Base-by-base conservation (phyloP, 2,329 filamentous ascomycete genomes). In the Cordyceps pruinosa region DNA sequence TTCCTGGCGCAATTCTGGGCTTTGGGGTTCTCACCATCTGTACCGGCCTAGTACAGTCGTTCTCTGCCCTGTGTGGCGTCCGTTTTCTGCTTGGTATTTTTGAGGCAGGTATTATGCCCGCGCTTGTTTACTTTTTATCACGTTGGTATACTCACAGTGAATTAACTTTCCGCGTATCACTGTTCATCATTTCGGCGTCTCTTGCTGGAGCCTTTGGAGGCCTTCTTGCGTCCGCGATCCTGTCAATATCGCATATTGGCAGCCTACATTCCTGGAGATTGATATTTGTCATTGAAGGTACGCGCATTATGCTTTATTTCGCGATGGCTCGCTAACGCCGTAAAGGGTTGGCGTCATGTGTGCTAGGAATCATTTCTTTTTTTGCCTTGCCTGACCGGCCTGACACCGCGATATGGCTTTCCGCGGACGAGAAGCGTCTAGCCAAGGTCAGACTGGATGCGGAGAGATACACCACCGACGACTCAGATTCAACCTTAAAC, bases 281-380 rank as follows among this genome's bases (percentile, higher is more conserved):
- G 84, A 87, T 89, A 52, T 89, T 89, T 56, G 79, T 77, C 4
- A 82, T 89, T n/a, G 86, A 89, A 66, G 86, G 57, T 55, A 35
- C n/a, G 44, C 25, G 6, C 10, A 46, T 19, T 26, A 9, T 5
- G 4, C n/a, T 32, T 17, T 4, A 3, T 10, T 2, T 23, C 10
- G 5, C 13, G 4, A 6, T 34, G 30, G 2, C 12, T n/a, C 17
- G 10, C 56, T 58, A n/a, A 58, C 32, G 2, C 5, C 19, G 5
- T 4, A 13, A 8, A 58, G 56, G 86, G 21, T 82, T 88, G 63
- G 80, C 87, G 61, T 75, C 73, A 2, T 63, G 68, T 59, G 72
- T 74, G 1, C 67, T 88, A 0, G 73, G 78, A 0, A 13, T 88
- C 2, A 73, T 88, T 32, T 68, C 75, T 13, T 86, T 86, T 66